Percentiles rank a stretch among this genome's conserved stretches.
phyloP scores from a whole-genome alignment of 495 filamentous ascomycete species.

The Annulohypoxylon nitens region DNA sequence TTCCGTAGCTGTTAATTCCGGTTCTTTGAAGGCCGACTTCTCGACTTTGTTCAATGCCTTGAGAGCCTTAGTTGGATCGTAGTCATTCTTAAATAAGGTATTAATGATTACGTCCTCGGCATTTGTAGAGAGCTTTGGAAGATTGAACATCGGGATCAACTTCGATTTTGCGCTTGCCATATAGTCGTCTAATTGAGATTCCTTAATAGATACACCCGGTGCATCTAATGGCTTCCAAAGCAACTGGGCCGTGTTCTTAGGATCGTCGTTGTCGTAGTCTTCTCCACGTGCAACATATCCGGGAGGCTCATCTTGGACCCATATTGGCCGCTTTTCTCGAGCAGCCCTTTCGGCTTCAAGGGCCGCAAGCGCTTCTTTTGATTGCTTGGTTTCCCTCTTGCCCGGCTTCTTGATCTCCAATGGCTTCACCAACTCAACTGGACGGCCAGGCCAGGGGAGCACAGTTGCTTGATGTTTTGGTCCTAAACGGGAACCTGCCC shows the following conservation, averaged over 20 bases:
- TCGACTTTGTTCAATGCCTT: slow-evolving; percentile 74
- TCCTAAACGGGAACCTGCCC: slow-evolving; percentile 92
- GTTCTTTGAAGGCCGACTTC: slow-evolving; percentile 85
- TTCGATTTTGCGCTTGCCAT: slow-evolving; percentile 73
- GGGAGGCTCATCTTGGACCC: slow-evolving; percentile 89
- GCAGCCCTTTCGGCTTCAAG: slow-evolving; percentile 83
- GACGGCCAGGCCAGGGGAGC: slow-evolving; percentile 82
- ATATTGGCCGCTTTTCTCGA: slow-evolving; percentile 85
- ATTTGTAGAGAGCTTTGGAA: slow-evolving; percentile 81
- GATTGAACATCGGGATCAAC: slow-evolving; percentile 71
- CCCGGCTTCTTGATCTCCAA: slow-evolving; percentile 81
- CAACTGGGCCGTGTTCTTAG: slow-evolving; percentile 62
- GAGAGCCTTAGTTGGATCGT: slow-evolving; percentile 79
- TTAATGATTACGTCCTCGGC: slow-evolving; percentile 88
- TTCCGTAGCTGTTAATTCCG: slow-evolving; percentile 81
- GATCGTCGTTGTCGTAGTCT: slow-evolving; percentile 67
- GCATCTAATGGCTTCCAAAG: slow-evolving; percentile 73
- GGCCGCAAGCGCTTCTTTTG: slow-evolving; percentile 82
- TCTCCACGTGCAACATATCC: slow-evolving; percentile 90
- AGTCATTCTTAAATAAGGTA: slow-evolving; percentile 76
- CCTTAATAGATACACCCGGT: slow-evolving; percentile 61
- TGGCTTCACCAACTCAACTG: slow-evolving; percentile 90
- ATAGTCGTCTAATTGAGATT: slow-evolving; percentile 74
- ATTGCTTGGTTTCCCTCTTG: slow-evolving; percentile 75
- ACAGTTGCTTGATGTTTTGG: slow-evolving; percentile 93